phyloP scores from a whole-genome alignment of 805 yeast genomes.

The Saccharomycopsis sp. region DNA sequence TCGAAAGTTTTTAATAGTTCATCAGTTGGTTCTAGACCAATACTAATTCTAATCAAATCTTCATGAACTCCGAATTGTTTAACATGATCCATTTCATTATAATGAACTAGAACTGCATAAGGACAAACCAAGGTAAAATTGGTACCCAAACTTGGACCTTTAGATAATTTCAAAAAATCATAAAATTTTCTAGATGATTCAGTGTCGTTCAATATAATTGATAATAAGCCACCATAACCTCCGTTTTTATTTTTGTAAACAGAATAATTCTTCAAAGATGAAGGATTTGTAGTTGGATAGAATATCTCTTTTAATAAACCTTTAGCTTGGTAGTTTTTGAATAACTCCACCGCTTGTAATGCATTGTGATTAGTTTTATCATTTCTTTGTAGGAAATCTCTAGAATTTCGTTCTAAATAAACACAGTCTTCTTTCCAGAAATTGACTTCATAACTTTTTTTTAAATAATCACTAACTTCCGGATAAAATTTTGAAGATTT shows the following conservation, averaged over 20 bases:
- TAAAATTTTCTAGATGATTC: slow-evolving; percentile 64
- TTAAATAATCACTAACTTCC: slow-evolving; percentile 38
- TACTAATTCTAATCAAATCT: slow-evolving; percentile 66
- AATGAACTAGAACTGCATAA: slow-evolving; percentile 79
- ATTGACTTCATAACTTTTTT: slow-evolving; percentile 53
- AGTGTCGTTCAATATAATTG: slow-evolving; percentile 57
- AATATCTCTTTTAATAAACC: slow-evolving; percentile 51
- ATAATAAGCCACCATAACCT: slow-evolving; percentile 84
- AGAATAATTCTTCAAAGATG: slow-evolving; percentile 35
- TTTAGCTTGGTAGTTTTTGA: slow-evolving; percentile 31
- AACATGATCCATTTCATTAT: slow-evolving; percentile 67
- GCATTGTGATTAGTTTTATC: slow-evolving; percentile 45
- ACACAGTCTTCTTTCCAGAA: slow-evolving; percentile 95
- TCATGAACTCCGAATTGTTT: slow-evolving; percentile 76
- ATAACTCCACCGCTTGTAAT: slow-evolving; percentile 38
- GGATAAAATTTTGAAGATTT: slow-evolving; percentile 44
- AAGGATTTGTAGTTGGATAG: no score
- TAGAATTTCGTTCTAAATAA: slow-evolving; percentile 81
- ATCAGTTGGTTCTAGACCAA: slow-evolving; percentile 70
- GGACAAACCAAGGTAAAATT: slow-evolving; percentile 87
- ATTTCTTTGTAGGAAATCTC: slow-evolving; percentile 70
- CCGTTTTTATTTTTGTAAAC: slow-evolving; percentile 65
- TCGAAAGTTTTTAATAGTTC: slow-evolving; percentile 42
- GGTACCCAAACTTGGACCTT: slow-evolving; percentile 89
- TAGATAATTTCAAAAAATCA: slow-evolving; percentile 56